Conservation (phyloP, 2,329 filamentous ascomycete species). For the Aspergillus aculeatus region DNA sequence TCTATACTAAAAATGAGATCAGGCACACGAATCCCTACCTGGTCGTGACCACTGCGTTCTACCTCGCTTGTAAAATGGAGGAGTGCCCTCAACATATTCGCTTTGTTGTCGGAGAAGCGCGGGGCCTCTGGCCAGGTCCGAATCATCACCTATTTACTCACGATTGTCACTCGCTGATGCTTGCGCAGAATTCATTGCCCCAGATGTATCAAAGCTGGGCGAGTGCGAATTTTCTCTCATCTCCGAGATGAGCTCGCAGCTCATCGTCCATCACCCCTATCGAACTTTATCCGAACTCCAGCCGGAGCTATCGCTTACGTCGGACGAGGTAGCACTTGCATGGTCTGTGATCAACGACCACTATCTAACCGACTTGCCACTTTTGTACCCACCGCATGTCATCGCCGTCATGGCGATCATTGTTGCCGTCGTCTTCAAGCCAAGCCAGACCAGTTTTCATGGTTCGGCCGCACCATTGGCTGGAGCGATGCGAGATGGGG, state of each 20-base stretch:
- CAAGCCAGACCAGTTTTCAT: slow-evolving; percentile 49
- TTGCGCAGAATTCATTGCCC: slow-evolving; percentile 62
- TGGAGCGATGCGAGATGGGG: slow-evolving; percentile 38
- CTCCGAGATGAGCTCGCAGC: slow-evolving; percentile 82
- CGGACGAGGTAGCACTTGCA: slow-evolving; percentile 74
- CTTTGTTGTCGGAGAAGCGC: slow-evolving; percentile 81
- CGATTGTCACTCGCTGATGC: slow-evolving; percentile 17
- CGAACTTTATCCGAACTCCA: slow-evolving; percentile 73
- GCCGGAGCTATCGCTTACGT: slow-evolving; percentile 66
- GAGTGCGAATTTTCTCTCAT: slow-evolving; percentile 94
- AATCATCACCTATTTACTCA: slow-evolving; percentile 5
- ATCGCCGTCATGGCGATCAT: slow-evolving; percentile 85
- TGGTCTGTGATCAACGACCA: slow-evolving; percentile 88
- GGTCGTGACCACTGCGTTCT: slow-evolving; percentile 87
- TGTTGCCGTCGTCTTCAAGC: slow-evolving; percentile 77
- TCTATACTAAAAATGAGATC: slow-evolving; percentile 88
- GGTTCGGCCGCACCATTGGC: slow-evolving; percentile 35
- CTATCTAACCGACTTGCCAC: slow-evolving; percentile 86
- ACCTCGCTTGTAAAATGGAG: slow-evolving; percentile 96
- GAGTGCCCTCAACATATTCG: slow-evolving; percentile 96
- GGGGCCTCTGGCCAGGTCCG: slow-evolving; percentile 74
- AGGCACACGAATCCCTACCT: slow-evolving; percentile 91
- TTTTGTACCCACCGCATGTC: slow-evolving; percentile 81
- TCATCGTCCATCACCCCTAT: slow-evolving; percentile 90
- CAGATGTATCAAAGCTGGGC: slow-evolving; percentile 79